A percentile compares a stretch with the other conserved stretches of the same genome.
phyloP scores from a whole-genome alignment of 139 green algal species.

The Closterium sp. region DNA sequence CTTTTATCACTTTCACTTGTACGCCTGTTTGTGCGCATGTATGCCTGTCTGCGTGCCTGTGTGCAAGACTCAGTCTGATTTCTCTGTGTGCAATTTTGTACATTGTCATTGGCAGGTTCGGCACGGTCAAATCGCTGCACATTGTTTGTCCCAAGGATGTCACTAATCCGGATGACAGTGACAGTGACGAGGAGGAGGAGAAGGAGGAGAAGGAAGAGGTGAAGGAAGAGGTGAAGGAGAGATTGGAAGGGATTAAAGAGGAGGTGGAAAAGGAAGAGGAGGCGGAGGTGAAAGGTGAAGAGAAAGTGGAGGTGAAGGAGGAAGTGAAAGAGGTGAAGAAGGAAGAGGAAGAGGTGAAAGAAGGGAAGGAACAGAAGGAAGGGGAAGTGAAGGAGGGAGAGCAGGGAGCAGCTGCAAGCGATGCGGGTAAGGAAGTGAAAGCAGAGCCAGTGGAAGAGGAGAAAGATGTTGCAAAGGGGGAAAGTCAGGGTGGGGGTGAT shows the following conservation, averaged over 20 bases:
- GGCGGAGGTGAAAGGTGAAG: background rate
- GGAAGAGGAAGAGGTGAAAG: background rate
- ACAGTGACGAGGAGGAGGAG: conserved; percentile 1
- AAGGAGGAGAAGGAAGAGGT: conserved; percentile 14
- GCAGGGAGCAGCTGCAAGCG: background rate
- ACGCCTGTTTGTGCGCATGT: no score
- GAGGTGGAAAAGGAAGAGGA: background rate
- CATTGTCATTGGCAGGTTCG: conserved; percentile 11
- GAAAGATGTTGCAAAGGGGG: background rate
- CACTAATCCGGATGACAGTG: background rate
- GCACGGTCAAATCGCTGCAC: conserved; percentile 42
- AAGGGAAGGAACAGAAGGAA: background rate
- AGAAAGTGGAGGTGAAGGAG: background rate
- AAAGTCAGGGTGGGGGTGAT: background rate
- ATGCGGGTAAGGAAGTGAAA: background rate
- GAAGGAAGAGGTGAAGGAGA: background rate
- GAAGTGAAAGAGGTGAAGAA: background rate
- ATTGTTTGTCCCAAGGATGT: background rate
- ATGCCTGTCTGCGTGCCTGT: no score
- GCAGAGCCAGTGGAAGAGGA: background rate
- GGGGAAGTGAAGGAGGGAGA: background rate
- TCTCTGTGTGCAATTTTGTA: no score
- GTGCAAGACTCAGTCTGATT: no score
- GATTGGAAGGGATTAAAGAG: background rate
- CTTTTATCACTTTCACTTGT: no score